Percentiles rank a stretch among this genome's conserved stretches.
Conservation (phyloP, 805 yeast species). For the Diddensiella santjacobensis region DNA sequence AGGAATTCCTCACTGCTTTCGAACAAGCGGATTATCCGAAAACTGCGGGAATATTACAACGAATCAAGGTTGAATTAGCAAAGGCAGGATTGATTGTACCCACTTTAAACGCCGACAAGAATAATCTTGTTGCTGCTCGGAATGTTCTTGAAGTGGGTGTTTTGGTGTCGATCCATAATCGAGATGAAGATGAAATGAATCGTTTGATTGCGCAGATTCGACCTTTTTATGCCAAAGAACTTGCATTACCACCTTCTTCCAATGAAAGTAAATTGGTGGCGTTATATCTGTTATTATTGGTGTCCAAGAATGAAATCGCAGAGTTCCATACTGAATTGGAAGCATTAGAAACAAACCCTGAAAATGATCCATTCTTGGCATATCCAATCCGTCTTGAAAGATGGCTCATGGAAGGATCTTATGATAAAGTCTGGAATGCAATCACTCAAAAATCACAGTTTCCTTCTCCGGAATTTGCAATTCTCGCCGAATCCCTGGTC, state of each 20-base stretch:
- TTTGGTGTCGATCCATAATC: conserved; percentile 62
- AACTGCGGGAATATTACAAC: conserved; percentile 60
- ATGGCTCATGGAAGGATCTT: conserved; percentile 95
- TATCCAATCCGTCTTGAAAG: conserved; percentile 89
- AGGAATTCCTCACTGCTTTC: conserved; percentile 62
- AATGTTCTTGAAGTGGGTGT: conserved; percentile 88
- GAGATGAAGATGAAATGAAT: conserved; percentile 62
- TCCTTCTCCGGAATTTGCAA: conserved; percentile 66
- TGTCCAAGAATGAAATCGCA: conserved; percentile 80
- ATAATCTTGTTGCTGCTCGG: conserved; percentile 73
- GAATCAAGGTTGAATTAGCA: conserved; percentile 74
- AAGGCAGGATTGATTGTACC: conserved; percentile 78
- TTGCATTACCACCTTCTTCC: conserved; percentile 43
- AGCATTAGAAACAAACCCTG: conserved; percentile 56
- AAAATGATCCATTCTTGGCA: conserved; percentile 64
- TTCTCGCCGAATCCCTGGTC: conserved; percentile 71
- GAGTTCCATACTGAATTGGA: conserved; percentile 90
- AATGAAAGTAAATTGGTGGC: conserved; percentile 73
- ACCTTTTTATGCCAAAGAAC: conserved; percentile 60
- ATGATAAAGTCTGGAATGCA: conserved; percentile 83
- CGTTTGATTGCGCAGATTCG: conserved; percentile 69
- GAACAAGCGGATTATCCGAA: conserved; percentile 56
- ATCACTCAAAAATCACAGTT: conserved; percentile 50
- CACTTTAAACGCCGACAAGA: conserved; percentile 35
- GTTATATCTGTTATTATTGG: conserved; percentile 66